phyloP scores from a whole-genome alignment of 2,329 filamentous ascomycete species.

The Aspergillus tanneri region DNA sequence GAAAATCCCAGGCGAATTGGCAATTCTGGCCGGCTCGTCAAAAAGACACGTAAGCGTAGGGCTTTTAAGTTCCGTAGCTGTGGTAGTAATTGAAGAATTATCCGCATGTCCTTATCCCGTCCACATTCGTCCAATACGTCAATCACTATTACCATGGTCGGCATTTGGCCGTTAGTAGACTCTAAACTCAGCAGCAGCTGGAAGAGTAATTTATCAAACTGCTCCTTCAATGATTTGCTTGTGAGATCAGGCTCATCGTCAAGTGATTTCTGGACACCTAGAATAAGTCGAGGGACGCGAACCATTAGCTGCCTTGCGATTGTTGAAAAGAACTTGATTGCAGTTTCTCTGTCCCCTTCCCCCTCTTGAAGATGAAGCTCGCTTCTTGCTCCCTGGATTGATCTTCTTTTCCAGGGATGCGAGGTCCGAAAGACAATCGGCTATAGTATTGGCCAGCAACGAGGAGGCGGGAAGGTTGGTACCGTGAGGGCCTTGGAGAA shows the following conservation, averaged over 20 bases:
- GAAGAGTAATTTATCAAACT: slow-evolving; percentile 28
- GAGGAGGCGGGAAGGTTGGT: too few species aligned
- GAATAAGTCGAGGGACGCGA: slow-evolving; percentile 26
- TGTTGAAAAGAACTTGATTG: slow-evolving; percentile 41
- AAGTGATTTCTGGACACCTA: slow-evolving; percentile 13
- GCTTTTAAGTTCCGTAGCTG: slow-evolving; percentile 8
- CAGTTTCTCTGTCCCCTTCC: slow-evolving; percentile 39
- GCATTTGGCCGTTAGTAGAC: background rate
- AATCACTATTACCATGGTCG: slow-evolving; percentile 19
- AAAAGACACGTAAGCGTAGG: slow-evolving; percentile 19
- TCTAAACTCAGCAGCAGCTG: slow-evolving; percentile 17
- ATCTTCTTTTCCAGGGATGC: background rate
- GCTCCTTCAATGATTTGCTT: slow-evolving; percentile 24
- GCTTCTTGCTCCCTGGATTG: slow-evolving; percentile 24
- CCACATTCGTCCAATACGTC: slow-evolving; percentile 29
- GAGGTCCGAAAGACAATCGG: too few species aligned
- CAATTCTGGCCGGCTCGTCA: slow-evolving; percentile 28
- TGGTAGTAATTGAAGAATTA: slow-evolving; percentile 23
- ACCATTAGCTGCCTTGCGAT: too few species aligned
- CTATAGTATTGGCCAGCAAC: too few species aligned
- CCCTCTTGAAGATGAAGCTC: slow-evolving; percentile 50
- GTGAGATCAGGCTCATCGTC: slow-evolving; percentile 23
- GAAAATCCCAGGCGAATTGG: slow-evolving; percentile 23
- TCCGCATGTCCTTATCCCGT: slow-evolving; percentile 13
- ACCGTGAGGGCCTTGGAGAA: too few species aligned